Percentiles rank a stretch among this genome's conserved stretches.
phyloP scores from a whole-genome alignment of 2,329 filamentous ascomycete species.

The Pseudogymnoascus sp. region DNA sequence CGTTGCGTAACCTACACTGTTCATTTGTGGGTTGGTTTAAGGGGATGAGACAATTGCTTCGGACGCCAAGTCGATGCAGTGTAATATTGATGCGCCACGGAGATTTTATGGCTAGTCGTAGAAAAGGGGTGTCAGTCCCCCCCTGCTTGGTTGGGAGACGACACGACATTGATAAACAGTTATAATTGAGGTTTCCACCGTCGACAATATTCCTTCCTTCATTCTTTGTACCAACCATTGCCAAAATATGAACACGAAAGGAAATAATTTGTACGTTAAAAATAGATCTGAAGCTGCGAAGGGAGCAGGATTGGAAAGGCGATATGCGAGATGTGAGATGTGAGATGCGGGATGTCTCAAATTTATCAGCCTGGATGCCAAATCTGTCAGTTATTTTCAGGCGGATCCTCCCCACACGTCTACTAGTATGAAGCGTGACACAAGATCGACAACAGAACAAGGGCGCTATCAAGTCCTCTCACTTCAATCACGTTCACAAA shows the following conservation, averaged over 20 bases:
- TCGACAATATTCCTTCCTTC: neutral
- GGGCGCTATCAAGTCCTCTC: neutral
- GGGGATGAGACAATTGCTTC: neutral
- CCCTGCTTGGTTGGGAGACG: neutral
- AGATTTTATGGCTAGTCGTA: neutral
- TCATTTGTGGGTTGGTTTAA: neutral
- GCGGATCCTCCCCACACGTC: neutral
- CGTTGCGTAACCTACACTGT: neutral
- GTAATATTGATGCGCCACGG: neutral
- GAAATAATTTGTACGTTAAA: neutral
- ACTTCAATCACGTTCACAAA: neutral
- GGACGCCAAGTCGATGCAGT: neutral
- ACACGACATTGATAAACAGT: neutral
- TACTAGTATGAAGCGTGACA: neutral
- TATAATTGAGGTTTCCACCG: neutral
- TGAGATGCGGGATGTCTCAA: neutral
- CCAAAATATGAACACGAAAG: neutral
- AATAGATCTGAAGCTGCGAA: neutral
- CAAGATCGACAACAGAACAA: neutral
- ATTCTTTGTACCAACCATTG: neutral
- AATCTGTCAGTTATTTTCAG: slow-evolving; percentile 1
- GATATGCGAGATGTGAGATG: neutral
- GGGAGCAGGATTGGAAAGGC: neutral
- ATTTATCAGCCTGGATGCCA: neutral
- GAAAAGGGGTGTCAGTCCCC: neutral